Conservation (phyloP, 2,329 filamentous ascomycete genomes). For the Proliferodiscus dingleyae region DNA sequence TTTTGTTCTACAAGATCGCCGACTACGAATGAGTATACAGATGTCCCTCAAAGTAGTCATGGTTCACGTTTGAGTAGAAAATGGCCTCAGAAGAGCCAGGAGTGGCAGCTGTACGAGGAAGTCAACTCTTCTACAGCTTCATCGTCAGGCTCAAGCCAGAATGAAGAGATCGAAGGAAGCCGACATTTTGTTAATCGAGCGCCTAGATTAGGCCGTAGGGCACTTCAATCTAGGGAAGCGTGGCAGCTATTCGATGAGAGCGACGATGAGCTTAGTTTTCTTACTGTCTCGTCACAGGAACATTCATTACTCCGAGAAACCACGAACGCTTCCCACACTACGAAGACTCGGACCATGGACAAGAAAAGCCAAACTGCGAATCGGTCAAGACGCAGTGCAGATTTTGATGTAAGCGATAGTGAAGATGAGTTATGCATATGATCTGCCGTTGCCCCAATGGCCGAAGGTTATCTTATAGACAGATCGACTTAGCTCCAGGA, state of each 20-base stretch:
- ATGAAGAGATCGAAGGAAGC: not conserved
- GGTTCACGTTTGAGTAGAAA: conserved; percentile 10
- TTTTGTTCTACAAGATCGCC: conserved; percentile 5
- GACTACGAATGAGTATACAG: not conserved
- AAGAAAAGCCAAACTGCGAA: conserved; percentile 4
- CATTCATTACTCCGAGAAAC: conserved; percentile 14
- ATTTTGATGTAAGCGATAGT: conserved; percentile 18
- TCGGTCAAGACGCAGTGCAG: not conserved
- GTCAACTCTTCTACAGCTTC: conserved; percentile 9
- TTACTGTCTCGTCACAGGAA: conserved; percentile 17
- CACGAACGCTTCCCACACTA: conserved; percentile 7
- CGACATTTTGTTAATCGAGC: conserved; percentile 17
- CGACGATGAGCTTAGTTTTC: conserved; percentile 29
- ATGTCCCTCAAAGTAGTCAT: not conserved
- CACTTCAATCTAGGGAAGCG: conserved; percentile 16
- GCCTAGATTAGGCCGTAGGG: conserved; percentile 15
- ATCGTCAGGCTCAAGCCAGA: conserved; percentile 4
- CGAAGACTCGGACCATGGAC: conserved; percentile 3
- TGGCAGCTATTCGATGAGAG: conserved; percentile 25
- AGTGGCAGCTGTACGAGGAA: conserved; percentile 14
- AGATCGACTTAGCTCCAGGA: too few species aligned
- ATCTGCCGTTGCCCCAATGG: conserved; percentile 10
- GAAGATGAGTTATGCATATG: conserved; percentile 30
- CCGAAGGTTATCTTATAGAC: too few species aligned
- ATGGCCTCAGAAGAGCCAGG: conserved; percentile 4